Percentiles rank a stretch among this genome's conserved stretches.
Evolutionary conservation across 305 asterid genomes (phyloP).

Genomic region (Andrographis paniculata): DNA sequence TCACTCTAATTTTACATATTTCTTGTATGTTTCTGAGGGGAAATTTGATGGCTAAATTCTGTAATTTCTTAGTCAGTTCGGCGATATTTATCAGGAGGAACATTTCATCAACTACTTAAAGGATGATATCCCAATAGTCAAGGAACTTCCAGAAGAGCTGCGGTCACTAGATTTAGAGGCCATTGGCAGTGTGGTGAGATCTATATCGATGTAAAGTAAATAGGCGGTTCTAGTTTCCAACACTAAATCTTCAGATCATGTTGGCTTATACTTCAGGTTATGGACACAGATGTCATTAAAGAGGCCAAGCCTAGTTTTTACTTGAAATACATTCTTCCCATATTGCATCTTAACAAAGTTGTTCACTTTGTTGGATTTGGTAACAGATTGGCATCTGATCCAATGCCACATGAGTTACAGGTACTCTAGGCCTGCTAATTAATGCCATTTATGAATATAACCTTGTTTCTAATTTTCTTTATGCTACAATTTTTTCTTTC

Average conservation of each 20-base stretch:
- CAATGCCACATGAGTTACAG: slow-evolving; percentile 75
- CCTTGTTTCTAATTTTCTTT: slow-evolving; percentile 8
- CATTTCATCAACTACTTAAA: slow-evolving; percentile 83
- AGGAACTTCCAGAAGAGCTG: slow-evolving; percentile 76
- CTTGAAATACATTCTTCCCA: slow-evolving; percentile 80
- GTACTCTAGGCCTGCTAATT: slow-evolving; percentile 28
- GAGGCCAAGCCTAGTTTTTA: slow-evolving; percentile 96
- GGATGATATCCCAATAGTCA: slow-evolving; percentile 72
- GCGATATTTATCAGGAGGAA: slow-evolving; percentile 95
- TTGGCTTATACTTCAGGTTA: slow-evolving; percentile 48
- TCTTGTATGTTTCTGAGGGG: slow-evolving; percentile 23
- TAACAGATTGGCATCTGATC: slow-evolving; percentile 98
- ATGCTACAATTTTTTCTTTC: not conserved
- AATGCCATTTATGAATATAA: slow-evolving; percentile 19
- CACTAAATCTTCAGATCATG: slow-evolving; percentile 11
- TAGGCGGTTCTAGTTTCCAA: not conserved
- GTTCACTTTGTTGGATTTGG: slow-evolving; percentile 98
- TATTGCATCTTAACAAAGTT: slow-evolving; percentile 70
- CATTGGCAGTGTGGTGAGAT: slow-evolving; percentile 84
- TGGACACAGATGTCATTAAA: slow-evolving; percentile 68
- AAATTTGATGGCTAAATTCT: slow-evolving; percentile 38
- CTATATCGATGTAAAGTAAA: slow-evolving; percentile 11
- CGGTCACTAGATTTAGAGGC: slow-evolving; percentile 90
- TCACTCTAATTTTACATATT: slow-evolving; percentile 1
- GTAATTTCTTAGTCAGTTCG: slow-evolving; percentile 86